Evolutionary conservation across 2,329 filamentous ascomycete genomes (phyloP).

Genomic region (Cercospora zeina): DNA sequence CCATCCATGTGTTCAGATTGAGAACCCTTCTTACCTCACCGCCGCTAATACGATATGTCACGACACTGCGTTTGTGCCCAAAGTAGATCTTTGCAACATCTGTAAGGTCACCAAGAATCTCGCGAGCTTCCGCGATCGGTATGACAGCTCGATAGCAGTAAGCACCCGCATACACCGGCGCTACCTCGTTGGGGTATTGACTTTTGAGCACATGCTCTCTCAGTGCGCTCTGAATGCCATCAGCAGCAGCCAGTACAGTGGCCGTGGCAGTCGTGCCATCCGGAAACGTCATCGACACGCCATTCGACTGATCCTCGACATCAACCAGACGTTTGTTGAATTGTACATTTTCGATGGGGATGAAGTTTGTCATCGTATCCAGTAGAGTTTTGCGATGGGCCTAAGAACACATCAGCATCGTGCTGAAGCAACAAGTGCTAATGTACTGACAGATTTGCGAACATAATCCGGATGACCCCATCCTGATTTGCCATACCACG

Average conservation of each 20-base stretch:
- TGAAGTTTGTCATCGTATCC: slow-evolving; percentile 51
- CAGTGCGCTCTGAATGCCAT: slow-evolving; percentile 62
- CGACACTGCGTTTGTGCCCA: slow-evolving; percentile 4
- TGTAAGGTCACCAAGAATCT: slow-evolving; percentile 27
- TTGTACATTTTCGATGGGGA: slow-evolving; percentile 45
- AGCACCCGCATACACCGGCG: slow-evolving; percentile 57
- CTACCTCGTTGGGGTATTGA: slow-evolving; percentile 45
- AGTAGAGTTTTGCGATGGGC: slow-evolving; percentile 53
- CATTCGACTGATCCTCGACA: slow-evolving; percentile 25
- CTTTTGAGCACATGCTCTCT: slow-evolving; percentile 56
- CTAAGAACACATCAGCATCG: neutral
- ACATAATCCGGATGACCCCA: slow-evolving; percentile 18
- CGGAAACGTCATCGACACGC: slow-evolving; percentile 21
- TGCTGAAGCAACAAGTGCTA: neutral
- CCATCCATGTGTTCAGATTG: neutral
- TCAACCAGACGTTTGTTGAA: slow-evolving; percentile 35
- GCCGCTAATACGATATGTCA: slow-evolving; percentile 11
- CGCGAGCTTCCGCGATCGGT: slow-evolving; percentile 51
- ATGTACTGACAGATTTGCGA: slow-evolving; percentile 14
- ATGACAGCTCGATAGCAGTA: slow-evolving; percentile 64
- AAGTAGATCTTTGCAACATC: slow-evolving; percentile 8
- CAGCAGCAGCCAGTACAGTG: slow-evolving; percentile 57
- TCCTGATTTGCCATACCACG: slow-evolving; percentile 14
- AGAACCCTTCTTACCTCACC: slow-evolving; percentile 1
- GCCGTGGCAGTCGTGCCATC: slow-evolving; percentile 41